Evolutionary conservation across 2,329 filamentous ascomycete genomes (phyloP), one percentile per base, ranked within the genome.

Genomic region (Stemphylium lycopersici): DNA sequence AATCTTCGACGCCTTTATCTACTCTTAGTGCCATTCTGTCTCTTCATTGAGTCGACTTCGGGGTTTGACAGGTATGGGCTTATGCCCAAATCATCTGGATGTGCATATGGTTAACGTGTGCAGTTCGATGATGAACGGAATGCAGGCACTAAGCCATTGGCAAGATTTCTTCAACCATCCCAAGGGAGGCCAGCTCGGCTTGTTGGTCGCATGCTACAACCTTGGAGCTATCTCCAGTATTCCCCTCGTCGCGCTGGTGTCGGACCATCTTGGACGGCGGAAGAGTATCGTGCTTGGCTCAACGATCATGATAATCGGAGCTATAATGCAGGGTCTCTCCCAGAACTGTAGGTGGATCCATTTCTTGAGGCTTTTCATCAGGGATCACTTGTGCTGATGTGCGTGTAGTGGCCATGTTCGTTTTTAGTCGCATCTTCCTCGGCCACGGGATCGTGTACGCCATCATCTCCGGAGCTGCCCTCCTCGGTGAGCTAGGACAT

Each of bases 371-470:
- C n/a, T 16, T n/a, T 15, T 2, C 16, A 15, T 15, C 3, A 36
- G 24, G 7, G 8, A 8, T 11, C 18, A 5, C 15, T 2, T 18
- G 11, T 32, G 20, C 24, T 52, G 22, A 31, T 34, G 43, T n/a
- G 1, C 1, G 18, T 16, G 8, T 18, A 74, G 71, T 74, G 32
- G 60, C 66, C 6, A 74, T 87, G 82, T 87, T 85, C 58, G 77
- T 86, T 54, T 82, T 78, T 31, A 83, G 84, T 20, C 80, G 86
- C 32, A 85, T 87, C 57, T 76, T 88, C 45, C 79, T 88, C 3
- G 88, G 88, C 50, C 89, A 90, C 62, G 87, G 87, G 16, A 87
- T 87, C 74, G 84, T 83, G 41, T 77, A 88, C 51, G 79, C 85
- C 0, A 86, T 88, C 63, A 84, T 87, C 76, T 80, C 81, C 3